Conservation (phyloP, 352 stramenopile genomes). For the Phytophthora brassicae region DNA sequence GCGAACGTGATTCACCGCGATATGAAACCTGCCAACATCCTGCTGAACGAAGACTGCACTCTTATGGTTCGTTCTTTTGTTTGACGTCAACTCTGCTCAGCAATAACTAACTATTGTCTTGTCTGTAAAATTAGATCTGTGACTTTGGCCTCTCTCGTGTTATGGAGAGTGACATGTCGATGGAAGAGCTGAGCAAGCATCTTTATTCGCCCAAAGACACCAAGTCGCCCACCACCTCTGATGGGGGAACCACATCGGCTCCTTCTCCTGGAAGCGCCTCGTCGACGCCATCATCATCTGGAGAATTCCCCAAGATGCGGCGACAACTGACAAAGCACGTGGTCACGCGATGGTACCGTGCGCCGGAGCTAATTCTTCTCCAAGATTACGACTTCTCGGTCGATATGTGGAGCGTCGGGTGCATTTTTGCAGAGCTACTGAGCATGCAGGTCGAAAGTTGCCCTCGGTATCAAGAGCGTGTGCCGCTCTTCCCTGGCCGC, state of each 20-base stretch:
- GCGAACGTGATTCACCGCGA: constrained; percentile 89
- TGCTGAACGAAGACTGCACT: constrained; percentile 88
- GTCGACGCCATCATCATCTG: constrained; percentile 70
- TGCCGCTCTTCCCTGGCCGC: constrained; percentile 79
- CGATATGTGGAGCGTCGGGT: constrained; percentile 99
- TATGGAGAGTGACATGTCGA: constrained; percentile 73
- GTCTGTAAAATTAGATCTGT: constrained; percentile 49
- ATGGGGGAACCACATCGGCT: constrained; percentile 56
- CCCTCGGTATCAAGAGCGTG: constrained; percentile 82
- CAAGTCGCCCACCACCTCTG: constrained; percentile 76
- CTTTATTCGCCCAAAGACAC: constrained; percentile 79
- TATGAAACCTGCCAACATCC: constrained; percentile 89
- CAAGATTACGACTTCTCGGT: constrained; percentile 95
- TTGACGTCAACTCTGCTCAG: not conserved
- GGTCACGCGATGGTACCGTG: constrained; percentile 98
- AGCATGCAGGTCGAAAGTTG: constrained; percentile 90
- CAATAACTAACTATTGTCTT: not conserved
- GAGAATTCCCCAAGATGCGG: constrained; percentile 63
- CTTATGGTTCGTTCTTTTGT: constrained; percentile 54
- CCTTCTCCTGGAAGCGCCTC: constrained; percentile 64
- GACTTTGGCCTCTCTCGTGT: constrained; percentile 87
- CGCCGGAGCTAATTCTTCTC: constrained; percentile 96
- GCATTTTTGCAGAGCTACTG: constrained; percentile 88
- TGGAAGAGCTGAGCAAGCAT: constrained; percentile 77
- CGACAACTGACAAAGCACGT: constrained; percentile 98